Evolutionary conservation across 495 filamentous ascomycete genomes (phyloP).

Genomic region (Aspergillus ellipticus): DNA sequence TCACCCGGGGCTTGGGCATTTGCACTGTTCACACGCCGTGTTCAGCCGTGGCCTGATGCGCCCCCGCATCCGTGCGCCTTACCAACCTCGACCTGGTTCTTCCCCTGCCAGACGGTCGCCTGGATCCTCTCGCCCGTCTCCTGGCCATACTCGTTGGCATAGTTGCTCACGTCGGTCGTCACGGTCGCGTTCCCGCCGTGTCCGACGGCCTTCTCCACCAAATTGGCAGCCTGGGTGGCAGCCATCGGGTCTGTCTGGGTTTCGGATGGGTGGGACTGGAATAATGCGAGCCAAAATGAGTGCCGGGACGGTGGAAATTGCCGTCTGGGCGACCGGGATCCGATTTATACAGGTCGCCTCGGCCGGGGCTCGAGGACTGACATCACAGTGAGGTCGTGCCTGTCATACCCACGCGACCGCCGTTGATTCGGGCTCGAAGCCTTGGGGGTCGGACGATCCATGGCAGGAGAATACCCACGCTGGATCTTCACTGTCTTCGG

Average conservation of each 20-base stretch:
- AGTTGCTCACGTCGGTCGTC: slow-evolving; percentile 16
- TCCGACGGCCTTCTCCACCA: slow-evolving; percentile 59
- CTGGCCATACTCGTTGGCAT: slow-evolving; percentile 7
- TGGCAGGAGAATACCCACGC: neutral
- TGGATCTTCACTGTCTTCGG: no score
- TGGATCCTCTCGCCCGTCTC: slow-evolving; percentile 14
- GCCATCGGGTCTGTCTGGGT: no score
- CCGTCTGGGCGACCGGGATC: neutral
- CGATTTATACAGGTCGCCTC: neutral
- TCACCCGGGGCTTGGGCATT: slow-evolving; percentile 63
- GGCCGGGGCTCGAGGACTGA: neutral
- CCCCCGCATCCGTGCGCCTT: no score
- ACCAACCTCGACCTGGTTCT: slow-evolving; percentile 36
- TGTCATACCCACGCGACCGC: neutral
- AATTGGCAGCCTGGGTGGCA: slow-evolving; percentile 57
- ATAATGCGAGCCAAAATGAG: neutral
- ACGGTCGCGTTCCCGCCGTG: slow-evolving; percentile 39
- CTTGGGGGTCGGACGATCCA: neutral
- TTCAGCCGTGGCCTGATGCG: no score
- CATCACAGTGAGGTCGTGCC: slow-evolving; percentile 13
- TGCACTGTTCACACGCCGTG: no score
- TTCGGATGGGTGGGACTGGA: neutral
- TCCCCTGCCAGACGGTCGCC: slow-evolving; percentile 35
- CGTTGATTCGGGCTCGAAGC: neutral
- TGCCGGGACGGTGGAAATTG: neutral